Base-by-base conservation (phyloP, 305 asterid genomes). In the Fraxinus velutina region DNA sequence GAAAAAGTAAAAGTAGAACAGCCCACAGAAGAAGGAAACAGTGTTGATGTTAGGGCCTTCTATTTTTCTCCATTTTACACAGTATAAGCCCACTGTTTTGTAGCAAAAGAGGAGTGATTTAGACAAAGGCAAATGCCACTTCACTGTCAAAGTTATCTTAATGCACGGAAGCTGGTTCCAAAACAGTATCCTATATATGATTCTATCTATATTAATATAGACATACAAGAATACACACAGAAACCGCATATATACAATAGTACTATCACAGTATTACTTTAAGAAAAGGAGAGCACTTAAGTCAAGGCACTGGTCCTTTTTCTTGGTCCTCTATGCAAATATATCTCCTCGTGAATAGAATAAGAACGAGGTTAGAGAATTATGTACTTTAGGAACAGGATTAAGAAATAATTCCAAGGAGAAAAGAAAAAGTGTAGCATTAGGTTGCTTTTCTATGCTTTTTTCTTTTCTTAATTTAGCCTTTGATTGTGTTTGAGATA, bases 261-360 rank as follows among this genome's bases (percentile, higher is more conserved):
- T 3, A 66, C 15, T 62, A 21, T 7, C 22, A 24, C 13, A 15
- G 22, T 50, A 4, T 19, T 64, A 66, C 85, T 87, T 87, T 83
- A 86, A 87, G 84, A 86, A 92, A 88, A 87, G 86, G 79, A 86
- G 88, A 88, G 84, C 91, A 82, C 90, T 87, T 78, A 89, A 89
- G 97, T 93, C 96, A 93, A 89, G 88, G 86, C 79, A 86, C 84
- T 77, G 86, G 85, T 84, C 83, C 85, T 83, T 32, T 84, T 88
- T 90, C 36, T 66, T 27, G 91, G 88, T 86, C 86, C 70, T 85
- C 84, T 82, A 55, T 84, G 88, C 83, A 60, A 75, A 79, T 70
- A 68, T 80, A 77, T 78, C 75, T 80, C 87, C 92, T 84, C 88
- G 90, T 90, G 94, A 89, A 86, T 86, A 85, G 92, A 90, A 89